Evolutionary conservation across 805 yeast genomes (phyloP), one percentile per base, ranked within the genome.

Genomic region (Myxozyma monticola): DNA sequence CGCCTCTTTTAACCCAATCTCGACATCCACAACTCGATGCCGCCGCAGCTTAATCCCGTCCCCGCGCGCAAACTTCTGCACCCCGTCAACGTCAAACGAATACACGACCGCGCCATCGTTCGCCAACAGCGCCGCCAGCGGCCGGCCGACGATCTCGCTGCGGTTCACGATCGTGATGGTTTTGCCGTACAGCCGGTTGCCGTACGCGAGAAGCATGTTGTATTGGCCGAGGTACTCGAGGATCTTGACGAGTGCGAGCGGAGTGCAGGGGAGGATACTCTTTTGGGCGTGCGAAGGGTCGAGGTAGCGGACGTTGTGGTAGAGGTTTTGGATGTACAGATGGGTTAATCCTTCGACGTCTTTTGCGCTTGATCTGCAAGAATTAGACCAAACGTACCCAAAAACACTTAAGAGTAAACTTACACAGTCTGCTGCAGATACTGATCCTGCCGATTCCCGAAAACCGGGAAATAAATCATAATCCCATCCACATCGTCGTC

Each of bases 71-170:
- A 87, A 93, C 66, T 82, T 81, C 68, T 93, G 98, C 56, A 89
- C 81, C 61, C 88, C 86, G 62, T 85, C 82, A 43, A 93, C 71
- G 65, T 93, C 98, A 2, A 83, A 91, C 1, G 98, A 90, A 67
- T 85, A 93, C 1, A 93, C 98, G 1, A 84, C 84, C 20, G 99
- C 99, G 56, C 99, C 99, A 65, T 93, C 99, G 64, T 93, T 93
- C 17, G 99, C 98, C 57, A 93, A 73, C 31, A 93, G 70, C 0
- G 99, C 98, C 29, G 98, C 98, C 52, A 93, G 73, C 0, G 99
- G 99, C 61, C 99, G 80, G 10, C 99, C 99, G 20, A 93, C 99
- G 63, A 93, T 91, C 70, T 93, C 99, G 10, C 96, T 86, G 64
- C 99, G 77, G 71, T 93, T 93, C 45, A 93, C 90, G 38, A 93